A percentile compares a stretch with the other conserved stretches of the same genome.
Evolutionary conservation across 148 eudicot species (phyloP).

Genomic region (Cornus suecica): DNA sequence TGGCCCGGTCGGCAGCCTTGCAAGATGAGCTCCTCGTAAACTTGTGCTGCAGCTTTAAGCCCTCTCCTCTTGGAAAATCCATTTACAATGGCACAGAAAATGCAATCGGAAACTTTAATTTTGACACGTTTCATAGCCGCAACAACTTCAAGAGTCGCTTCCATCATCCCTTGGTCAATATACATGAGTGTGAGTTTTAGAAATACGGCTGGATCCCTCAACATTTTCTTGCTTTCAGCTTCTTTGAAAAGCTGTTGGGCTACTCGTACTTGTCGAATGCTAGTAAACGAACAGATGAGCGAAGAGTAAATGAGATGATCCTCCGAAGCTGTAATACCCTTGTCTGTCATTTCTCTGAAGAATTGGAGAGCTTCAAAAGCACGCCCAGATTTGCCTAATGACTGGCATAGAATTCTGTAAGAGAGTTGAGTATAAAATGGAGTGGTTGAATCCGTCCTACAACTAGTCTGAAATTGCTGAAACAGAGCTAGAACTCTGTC

Average conservation of each 20-base stretch:
- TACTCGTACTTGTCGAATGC: conserved; percentile 32
- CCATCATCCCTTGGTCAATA: conserved; percentile 54
- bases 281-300: conserved; percentile 58
- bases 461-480: conserved; percentile 36
- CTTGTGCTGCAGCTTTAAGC: conserved; percentile 37
- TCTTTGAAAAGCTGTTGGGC: conserved; percentile 58
- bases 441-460: conserved; percentile 15
- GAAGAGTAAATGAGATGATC: conserved; percentile 49
- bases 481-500: conserved; percentile 56
- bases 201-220: conserved; percentile 77
- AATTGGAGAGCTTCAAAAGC: conserved; percentile 55
- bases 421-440: conserved; percentile 26
- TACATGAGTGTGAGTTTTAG: conserved; percentile 74
- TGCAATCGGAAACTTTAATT: conserved; percentile 73
- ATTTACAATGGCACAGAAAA: conserved; percentile 77
- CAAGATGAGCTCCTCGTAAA: conserved; percentile 47
- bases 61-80: conserved; percentile 77
- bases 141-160: conserved; percentile 59
- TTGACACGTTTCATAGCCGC: conserved; percentile 45
- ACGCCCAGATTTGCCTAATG: conserved; percentile 56
- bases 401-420: conserved; percentile 51
- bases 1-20: conserved; percentile 76
- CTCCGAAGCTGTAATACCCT: conserved; percentile 31
- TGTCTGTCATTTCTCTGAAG: conserved; percentile 52
- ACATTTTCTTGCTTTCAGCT: conserved; percentile 60